Percentiles rank a stretch among this genome's conserved stretches.
phyloP scores from a whole-genome alignment of 73 alveolate genomes.

The Diophrys sp. region DNA sequence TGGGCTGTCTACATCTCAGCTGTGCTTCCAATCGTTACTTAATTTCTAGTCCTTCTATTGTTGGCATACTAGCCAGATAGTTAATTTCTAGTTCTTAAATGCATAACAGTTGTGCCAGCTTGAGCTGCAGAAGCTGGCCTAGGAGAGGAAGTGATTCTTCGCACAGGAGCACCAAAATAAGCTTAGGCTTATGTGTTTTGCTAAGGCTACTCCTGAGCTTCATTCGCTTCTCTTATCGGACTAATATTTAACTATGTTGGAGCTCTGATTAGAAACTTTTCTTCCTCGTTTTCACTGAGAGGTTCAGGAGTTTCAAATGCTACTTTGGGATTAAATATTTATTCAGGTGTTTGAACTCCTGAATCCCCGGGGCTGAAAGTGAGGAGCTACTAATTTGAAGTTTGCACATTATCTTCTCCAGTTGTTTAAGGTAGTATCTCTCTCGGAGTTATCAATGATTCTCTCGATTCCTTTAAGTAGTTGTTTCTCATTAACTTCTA shows the following conservation, averaged over 20 bases:
- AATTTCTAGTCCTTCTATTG: neutral
- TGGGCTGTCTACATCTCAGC: neutral
- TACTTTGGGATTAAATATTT: neutral
- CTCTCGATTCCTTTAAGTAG: no score
- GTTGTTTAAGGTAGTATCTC: neutral
- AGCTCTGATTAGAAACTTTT: neutral
- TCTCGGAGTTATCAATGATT: neutral
- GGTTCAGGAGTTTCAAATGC: slow-evolving; percentile 1
- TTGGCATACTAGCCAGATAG: no score
- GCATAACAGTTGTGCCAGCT: neutral
- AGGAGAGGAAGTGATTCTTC: no score
- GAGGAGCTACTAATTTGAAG: neutral
- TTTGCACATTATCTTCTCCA: neutral
- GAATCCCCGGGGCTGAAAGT: neutral
- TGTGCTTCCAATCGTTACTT: neutral
- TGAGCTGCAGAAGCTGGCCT: neutral
- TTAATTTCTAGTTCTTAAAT: no score
- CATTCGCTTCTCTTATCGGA: neutral
- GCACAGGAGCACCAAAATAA: no score
- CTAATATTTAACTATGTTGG: neutral
- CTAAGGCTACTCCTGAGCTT: no score
- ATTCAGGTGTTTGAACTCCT: neutral
- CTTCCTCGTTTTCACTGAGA: neutral
- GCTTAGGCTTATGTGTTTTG: no score
- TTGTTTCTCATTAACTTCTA: no score